Conservation (phyloP, 2,329 filamentous ascomycete genomes). For the Lizonia empirigonia region DNA sequence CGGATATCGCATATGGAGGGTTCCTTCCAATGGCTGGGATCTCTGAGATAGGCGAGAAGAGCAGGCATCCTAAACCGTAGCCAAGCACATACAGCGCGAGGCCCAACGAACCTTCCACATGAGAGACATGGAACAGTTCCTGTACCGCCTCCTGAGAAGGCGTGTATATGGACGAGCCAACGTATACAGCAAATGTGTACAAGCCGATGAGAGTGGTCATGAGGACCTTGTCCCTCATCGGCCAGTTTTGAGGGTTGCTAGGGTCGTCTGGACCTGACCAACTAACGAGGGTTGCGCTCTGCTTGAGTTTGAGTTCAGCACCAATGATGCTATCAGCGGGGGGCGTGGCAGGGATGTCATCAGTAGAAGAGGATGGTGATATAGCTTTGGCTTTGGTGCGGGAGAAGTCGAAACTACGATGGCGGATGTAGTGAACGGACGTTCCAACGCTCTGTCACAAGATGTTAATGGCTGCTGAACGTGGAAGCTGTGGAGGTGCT, state of each 20-base stretch:
- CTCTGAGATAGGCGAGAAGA: slow-evolving; percentile 70
- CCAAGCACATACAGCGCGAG: slow-evolving; percentile 67
- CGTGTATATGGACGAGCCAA: slow-evolving; percentile 58
- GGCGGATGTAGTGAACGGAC: slow-evolving; percentile 22
- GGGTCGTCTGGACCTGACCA: slow-evolving; percentile 48
- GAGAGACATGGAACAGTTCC: slow-evolving; percentile 57
- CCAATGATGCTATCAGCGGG: slow-evolving; percentile 19
- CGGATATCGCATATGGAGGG: slow-evolving; percentile 69
- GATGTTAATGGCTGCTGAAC: too few relatives aligned
- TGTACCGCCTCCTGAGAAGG: slow-evolving; percentile 53
- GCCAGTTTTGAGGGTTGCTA: slow-evolving; percentile 47
- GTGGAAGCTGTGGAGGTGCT: too few relatives aligned
- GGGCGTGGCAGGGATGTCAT: slow-evolving; percentile 23
- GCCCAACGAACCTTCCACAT: slow-evolving; percentile 60
- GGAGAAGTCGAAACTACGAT: slow-evolving; percentile 31
- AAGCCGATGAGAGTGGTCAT: slow-evolving; percentile 46
- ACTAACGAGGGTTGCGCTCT: slow-evolving; percentile 42
- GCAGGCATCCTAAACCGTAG: slow-evolving; percentile 64
- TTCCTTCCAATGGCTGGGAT: slow-evolving; percentile 70
- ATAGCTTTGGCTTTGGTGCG: slow-evolving; percentile 20
- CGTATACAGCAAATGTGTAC: slow-evolving; percentile 66
- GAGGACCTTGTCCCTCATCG: slow-evolving; percentile 37
- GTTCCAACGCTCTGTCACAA: slow-evolving; percentile 28
- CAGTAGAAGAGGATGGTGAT: slow-evolving; percentile 26
- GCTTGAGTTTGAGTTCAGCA: slow-evolving; percentile 27